Conservation (phyloP, 352 stramenopile species). For the Phytophthora tentaculata region DNA sequence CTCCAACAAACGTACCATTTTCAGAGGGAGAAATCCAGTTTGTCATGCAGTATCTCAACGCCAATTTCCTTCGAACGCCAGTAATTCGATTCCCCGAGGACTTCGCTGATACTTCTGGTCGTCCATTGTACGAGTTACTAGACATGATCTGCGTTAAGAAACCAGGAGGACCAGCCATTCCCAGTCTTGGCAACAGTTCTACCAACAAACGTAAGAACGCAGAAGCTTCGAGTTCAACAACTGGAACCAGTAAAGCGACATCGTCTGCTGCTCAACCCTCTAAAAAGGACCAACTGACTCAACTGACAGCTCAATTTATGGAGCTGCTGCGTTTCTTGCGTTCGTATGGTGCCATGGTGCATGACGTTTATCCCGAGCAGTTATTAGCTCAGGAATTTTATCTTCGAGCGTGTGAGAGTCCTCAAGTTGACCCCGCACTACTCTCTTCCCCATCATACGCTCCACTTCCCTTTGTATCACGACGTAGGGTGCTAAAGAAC, state of each 20-base stretch:
- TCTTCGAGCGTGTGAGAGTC: conserved; percentile 76
- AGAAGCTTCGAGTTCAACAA: background rate
- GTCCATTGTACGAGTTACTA: conserved; percentile 89
- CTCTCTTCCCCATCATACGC: conserved; percentile 45
- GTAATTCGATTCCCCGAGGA: conserved; percentile 80
- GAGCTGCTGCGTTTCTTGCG: conserved; percentile 93
- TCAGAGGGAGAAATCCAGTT: conserved; percentile 61
- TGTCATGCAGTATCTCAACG: conserved; percentile 87
- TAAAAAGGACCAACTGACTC: conserved; percentile 65
- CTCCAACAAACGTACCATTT: conserved; percentile 22
- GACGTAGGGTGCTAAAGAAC: conserved; percentile 54
- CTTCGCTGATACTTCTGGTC: conserved; percentile 76
- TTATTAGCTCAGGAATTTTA: conserved; percentile 85
- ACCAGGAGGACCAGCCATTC: conserved; percentile 43
- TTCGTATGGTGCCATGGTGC: conserved; percentile 91
- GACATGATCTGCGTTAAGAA: conserved; percentile 92
- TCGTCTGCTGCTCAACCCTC: conserved; percentile 24
- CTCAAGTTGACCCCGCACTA: conserved; percentile 53
- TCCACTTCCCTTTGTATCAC: conserved; percentile 59
- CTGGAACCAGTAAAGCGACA: background rate
- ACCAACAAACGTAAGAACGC: conserved; percentile 24
- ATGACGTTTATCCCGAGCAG: conserved; percentile 84
- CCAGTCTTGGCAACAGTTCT: conserved; percentile 11
- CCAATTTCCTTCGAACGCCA: conserved; percentile 76
- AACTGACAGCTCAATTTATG: conserved; percentile 77